Evolutionary conservation across 1,139 yeast species (phyloP).

Genomic region (Taphrina betulina): DNA sequence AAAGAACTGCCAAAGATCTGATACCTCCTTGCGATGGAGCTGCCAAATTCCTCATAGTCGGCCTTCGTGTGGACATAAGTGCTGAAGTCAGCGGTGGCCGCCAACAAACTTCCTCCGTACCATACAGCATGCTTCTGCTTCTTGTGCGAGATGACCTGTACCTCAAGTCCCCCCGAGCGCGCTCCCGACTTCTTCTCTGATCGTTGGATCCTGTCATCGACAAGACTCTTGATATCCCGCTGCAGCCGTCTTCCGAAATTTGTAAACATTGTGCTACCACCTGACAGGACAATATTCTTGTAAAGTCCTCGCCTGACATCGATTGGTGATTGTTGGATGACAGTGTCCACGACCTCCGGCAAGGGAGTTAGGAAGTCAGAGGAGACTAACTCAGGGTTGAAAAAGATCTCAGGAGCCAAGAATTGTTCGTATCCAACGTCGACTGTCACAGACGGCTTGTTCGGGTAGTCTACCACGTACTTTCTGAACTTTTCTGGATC

Average conservation of each 20-base stretch:
- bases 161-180: slow-evolving; percentile 92
- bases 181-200: slow-evolving; percentile 75
- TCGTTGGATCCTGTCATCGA: slow-evolving; percentile 79
- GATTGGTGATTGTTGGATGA: slow-evolving; percentile 91
- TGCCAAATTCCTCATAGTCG: slow-evolving; percentile 97
- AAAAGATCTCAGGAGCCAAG: slow-evolving; percentile 96
- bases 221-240: slow-evolving; percentile 84
- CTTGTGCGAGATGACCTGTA: slow-evolving; percentile 94
- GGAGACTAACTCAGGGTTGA: slow-evolving; percentile 95
- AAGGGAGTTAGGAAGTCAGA: slow-evolving; percentile 94
- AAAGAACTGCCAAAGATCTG: slow-evolving; percentile 32
- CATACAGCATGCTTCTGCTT: slow-evolving; percentile 98
- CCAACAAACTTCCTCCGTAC: slow-evolving; percentile 97
- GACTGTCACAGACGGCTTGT: slow-evolving; percentile 57
- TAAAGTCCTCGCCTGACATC: slow-evolving; percentile 91
- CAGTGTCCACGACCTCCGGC: slow-evolving; percentile 91
- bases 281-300: slow-evolving; percentile 84
- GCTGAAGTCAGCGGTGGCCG: slow-evolving; percentile 93
- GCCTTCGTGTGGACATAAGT: slow-evolving; percentile 95
- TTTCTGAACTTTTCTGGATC: slow-evolving; percentile 94
- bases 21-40: slow-evolving; percentile 75
- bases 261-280: slow-evolving; percentile 98
- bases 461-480: slow-evolving; percentile 82
- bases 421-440: slow-evolving; percentile 97
- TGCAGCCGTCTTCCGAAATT: slow-evolving; percentile 97